Base-by-base conservation (phyloP, 495 filamentous ascomycete genomes). In the Penicillium soppii region DNA sequence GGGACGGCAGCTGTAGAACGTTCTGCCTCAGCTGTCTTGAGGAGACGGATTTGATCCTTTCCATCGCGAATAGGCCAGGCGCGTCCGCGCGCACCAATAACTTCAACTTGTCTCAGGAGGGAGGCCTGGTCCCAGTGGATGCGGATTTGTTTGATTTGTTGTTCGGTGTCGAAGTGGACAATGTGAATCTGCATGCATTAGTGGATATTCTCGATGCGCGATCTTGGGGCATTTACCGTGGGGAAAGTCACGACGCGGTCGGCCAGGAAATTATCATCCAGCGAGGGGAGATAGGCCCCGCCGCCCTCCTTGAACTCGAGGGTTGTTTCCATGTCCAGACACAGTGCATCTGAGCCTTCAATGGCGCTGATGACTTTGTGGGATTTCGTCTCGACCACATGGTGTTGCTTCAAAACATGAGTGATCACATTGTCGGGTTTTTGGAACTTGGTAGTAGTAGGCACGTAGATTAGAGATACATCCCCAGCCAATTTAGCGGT, bases 71-170 rank as follows among this genome's bases (percentile, higher is more conserved):
- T 92, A 16, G 94, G 94, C 94, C 94, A 98, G 63, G 87, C 90
- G 61, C 85, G 87, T 38, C 87, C 89, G 21, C 88, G 85, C 57
- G 83, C 82, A 49, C 94, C 94, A 70, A 98, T 97, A 25, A 96
- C 85, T 57, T 96, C 91, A 44, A 97, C 82, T 64, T 92, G 86
- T 70, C 94, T 97, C 52, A 98, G 78, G 7, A 97, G 80, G 44
- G 90, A 90, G 21, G 84, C 92, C 70, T 97, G 95, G 65, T 98
- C 94, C 94, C 94, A 98, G 67, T 87, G 88, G 51, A 92, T 82
- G 46, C 91, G 87, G 57, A 96, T 86, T 61, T 90, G 88, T 54
- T 79, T 70, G 67, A 98, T 96, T 66, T 90, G 87, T 54, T 84
- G 79, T 33, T 86, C 62, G 33, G 69, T 54, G 62, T 95, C 82